Evolutionary conservation across 306 rosid species (phyloP), one percentile per base, ranked within the genome.

Genomic region (Cucurbita argyrosperma): DNA sequence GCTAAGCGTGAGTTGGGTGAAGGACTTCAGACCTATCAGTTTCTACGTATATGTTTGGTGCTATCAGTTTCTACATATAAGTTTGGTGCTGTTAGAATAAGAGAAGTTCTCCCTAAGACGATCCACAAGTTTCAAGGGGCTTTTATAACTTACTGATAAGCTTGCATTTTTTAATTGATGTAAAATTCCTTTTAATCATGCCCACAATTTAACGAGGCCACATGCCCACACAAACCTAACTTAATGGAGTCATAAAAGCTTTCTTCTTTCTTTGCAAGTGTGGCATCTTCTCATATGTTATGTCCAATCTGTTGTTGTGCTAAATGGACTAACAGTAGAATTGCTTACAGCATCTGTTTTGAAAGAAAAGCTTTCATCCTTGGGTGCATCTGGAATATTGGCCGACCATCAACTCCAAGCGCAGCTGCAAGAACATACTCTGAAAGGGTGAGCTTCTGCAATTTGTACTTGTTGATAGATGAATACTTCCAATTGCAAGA

Each of bases 381-480:
- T 95, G 90, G 99, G 99, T 74, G 84, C 99, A 60, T 91, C 99
- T 82, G 99, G 99, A 82, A 88, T 91, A 72, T 82, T 91, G 83
- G 99, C 97, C 4, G 99, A 95, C 21, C 99, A 95, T 83, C 99
- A 95, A 80, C 99, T 95, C 84, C 99, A 95, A 83, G 92, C 99
- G 38, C 97, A 91, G 79, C 80, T 95, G 61, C 99, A 95, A 83
- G 99, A 95, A 75, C 96, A 95, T 87, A 87, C 89, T 78, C 71
- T 81, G 76, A 95, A 88, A 89, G 87, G 97, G 99, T 91, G 82
- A 84, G 96, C 52, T 70, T 77, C 5, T 59, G 77, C 63, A 40
- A 42, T 58, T 65, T 74, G 71, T 72, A 42, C 30, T 72, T 19
- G 30, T 57, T 23, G 63, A 57, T 38, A 57, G 26, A 57, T 57